Evolutionary conservation across 257 asterid genomes (phyloP).

Genomic region (Scutellaria minor): DNA sequence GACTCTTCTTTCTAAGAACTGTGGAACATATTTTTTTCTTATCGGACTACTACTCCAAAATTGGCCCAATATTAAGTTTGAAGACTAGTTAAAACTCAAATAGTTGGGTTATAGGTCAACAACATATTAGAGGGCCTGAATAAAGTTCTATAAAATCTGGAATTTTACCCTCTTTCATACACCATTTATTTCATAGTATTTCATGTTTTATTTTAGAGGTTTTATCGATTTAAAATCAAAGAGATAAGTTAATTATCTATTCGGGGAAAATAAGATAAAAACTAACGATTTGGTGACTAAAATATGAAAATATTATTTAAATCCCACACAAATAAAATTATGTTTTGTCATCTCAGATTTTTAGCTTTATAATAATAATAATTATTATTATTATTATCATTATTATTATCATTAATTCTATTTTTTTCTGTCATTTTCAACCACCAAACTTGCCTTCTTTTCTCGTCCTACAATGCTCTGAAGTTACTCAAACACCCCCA

Average conservation of each 20-base stretch:
- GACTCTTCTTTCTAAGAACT: too few relatives aligned
- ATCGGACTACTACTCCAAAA: not conserved
- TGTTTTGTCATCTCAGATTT: not conserved
- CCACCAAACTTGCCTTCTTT: conserved; percentile 38
- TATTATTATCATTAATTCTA: not conserved
- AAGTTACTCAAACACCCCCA: conserved; percentile 59
- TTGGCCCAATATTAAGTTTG: conserved; percentile 33
- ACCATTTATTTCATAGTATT: too few relatives aligned
- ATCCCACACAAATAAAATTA: too few relatives aligned
- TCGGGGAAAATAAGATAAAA: too few relatives aligned
- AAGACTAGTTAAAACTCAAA: conserved; percentile 19
- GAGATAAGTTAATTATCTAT: too few relatives aligned
- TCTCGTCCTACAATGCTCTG: conserved; percentile 54
- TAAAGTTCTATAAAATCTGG: not conserved
- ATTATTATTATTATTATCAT: conserved; percentile 8
- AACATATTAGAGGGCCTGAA: not conserved
- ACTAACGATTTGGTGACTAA: too few relatives aligned
- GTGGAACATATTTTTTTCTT: too few relatives aligned
- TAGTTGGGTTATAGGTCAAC: conserved; percentile 32
- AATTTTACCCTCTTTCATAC: too few relatives aligned
- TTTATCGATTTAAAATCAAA: too few relatives aligned
- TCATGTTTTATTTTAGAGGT: too few relatives aligned
- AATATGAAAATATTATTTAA: too few relatives aligned
- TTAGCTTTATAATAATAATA: not conserved
- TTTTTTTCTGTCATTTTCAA: conserved; percentile 35